Conservation (phyloP, 495 filamentous ascomycete species). For the Neurospora tetrasperma region DNA sequence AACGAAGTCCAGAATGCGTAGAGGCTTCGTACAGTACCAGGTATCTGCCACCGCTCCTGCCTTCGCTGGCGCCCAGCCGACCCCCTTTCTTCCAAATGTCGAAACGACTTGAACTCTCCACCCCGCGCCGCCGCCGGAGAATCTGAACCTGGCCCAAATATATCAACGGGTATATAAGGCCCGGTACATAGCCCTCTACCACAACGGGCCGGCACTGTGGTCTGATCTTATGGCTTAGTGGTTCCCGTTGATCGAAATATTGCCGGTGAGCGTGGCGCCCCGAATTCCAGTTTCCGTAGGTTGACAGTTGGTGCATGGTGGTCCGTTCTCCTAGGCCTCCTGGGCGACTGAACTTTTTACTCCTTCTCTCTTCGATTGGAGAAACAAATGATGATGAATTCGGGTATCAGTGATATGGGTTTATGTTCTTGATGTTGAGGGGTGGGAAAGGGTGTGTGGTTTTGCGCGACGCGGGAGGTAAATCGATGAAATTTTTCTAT, state of each 20-base stretch:
- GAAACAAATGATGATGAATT: not conserved
- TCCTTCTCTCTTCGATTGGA: not conserved
- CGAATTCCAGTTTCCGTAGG: not conserved
- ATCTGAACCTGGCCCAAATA: not conserved
- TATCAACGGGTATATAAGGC: not conserved
- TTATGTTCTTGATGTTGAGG: not conserved
- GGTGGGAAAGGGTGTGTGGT: not conserved
- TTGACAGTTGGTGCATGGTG: not conserved
- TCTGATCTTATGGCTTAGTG: not conserved
- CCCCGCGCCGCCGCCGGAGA: not conserved
- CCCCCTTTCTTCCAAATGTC: not conserved
- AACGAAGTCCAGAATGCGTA: not conserved
- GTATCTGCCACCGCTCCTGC: not conserved
- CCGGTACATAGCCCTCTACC: not conserved
- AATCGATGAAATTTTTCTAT: not conserved
- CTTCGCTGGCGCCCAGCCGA: not conserved
- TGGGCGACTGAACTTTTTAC: not conserved
- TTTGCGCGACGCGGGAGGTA: not conserved
- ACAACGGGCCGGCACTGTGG: not conserved
- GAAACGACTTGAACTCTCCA: not conserved
- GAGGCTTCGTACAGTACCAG: not conserved
- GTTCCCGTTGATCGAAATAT: not conserved
- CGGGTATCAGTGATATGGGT: not conserved
- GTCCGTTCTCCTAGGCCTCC: not conserved
- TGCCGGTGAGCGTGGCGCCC: not conserved